Evolutionary conservation across 176 grass and related monocot species (phyloP).

Genomic region (Urochloa ruziziensis): DNA sequence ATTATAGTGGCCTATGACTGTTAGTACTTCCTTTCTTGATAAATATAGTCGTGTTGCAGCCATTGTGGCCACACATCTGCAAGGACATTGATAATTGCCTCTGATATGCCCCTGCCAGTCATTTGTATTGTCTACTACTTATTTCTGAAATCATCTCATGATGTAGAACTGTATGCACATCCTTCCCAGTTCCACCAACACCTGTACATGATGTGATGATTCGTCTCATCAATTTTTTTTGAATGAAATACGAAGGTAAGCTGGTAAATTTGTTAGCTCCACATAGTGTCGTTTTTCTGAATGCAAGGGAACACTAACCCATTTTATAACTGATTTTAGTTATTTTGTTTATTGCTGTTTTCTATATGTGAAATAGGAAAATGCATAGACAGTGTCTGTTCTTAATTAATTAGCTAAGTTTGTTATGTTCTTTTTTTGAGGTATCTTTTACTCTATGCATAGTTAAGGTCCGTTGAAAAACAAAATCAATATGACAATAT

Average conservation of each 20-base stretch:
- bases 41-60: neutral
- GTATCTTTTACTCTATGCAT: neutral
- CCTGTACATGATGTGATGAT: neutral
- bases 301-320: neutral
- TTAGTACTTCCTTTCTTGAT: neutral
- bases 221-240: neutral
- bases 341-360: neutral
- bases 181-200: constrained; percentile 17
- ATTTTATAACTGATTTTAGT: neutral
- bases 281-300: neutral
- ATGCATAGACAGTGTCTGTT: neutral
- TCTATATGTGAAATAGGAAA: neutral
- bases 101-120: neutral
- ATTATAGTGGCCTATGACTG: neutral
- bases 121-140: neutral
- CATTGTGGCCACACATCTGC: neutral
- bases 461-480: neutral
- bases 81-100: neutral
- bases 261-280: neutral
- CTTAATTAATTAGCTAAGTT: neutral
- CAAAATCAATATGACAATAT: neutral
- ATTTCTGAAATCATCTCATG: neutral
- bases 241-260: constrained; percentile 31
- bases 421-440: neutral
- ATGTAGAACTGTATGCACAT: neutral